phyloP scores from a whole-genome alignment of 768 basidiomycete species.

The Suillus cothurnatus region DNA sequence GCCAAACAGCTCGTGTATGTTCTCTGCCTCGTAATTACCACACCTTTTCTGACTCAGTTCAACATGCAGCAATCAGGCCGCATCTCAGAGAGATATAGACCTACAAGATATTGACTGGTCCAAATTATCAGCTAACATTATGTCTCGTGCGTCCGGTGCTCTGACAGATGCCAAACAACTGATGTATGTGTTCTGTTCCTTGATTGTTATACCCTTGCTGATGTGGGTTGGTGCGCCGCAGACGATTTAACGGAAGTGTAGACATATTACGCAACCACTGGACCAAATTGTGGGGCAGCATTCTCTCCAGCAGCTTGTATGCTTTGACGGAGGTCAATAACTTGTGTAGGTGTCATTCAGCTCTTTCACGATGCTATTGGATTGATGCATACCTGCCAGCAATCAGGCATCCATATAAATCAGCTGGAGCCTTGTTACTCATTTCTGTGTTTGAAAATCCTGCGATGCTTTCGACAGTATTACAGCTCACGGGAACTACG shows the following conservation, averaged over 20 bases:
- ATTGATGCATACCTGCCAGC: not conserved
- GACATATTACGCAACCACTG: too few relatives aligned
- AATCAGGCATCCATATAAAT: not conserved
- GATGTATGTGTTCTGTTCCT: too few relatives aligned
- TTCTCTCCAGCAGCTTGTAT: too few relatives aligned
- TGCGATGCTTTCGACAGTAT: not conserved
- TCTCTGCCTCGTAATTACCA: too few relatives aligned
- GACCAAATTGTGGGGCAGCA: too few relatives aligned
- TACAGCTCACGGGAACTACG: too few relatives aligned
- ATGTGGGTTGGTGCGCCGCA: too few relatives aligned
- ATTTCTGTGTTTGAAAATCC: not conserved
- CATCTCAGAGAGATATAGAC: not conserved
- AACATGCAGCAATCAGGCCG: not conserved
- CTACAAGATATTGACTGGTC: not conserved
- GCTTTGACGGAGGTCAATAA: not conserved
- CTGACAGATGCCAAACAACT: too few relatives aligned
- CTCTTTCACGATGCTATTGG: not conserved
- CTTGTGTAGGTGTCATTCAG: not conserved
- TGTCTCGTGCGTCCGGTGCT: too few relatives aligned
- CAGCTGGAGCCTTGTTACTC: not conserved
- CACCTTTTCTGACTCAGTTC: not conserved
- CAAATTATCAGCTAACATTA: not conserved
- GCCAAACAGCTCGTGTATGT: too few relatives aligned
- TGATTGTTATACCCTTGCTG: too few relatives aligned
- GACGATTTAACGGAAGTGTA: too few relatives aligned